Base-by-base conservation (phyloP, 1,284 basidiomycete species). In the Serendipita sp. region DNA sequence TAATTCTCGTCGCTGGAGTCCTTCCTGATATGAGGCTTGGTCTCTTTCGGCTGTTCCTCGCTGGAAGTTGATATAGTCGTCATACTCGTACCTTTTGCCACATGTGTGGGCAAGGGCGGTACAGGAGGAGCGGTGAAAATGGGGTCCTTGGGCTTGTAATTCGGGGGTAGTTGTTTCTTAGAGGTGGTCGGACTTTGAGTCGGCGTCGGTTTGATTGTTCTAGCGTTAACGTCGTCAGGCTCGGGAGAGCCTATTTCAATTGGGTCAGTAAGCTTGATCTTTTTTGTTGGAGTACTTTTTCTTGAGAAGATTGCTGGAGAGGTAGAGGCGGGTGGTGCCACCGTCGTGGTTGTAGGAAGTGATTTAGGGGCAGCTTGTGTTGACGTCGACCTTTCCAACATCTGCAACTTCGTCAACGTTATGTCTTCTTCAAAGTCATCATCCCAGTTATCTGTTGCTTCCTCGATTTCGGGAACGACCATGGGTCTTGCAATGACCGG, bases 371-470 rank as follows among this genome's bases (percentile, higher is more conserved):
- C 53, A 30, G n/a, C 5, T 49, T 49, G 45, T 22, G 45, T 49
- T 6, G 47, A 30, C n/a, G 47, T 17, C 47, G 29, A 17, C 15
- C 47, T 49, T n/a, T 49, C 47, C 47, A 49, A 30, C 29, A 49
- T 86, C 75, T 90, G 89, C 49, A 92, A 71, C 72, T 93, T 93
- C 6, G 85, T 84, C 62, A 89, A 82, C 1, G 91, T 91, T 32
- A 94, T 93, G 2, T 88, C 93, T 65, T 91, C 91, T 69, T 93
- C 93, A 70, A 98, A 99, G 71, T 99, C 95, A 68, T 93, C 90
- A 70, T 99, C 95, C 93, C 95, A 98, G 66, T 93, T 94, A 71
- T 95, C 91, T 8, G 84, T 91, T 69, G 91, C 86, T 67, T 88
- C 88, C 72, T 89, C 88, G 3, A 85, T 86, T 43, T 81, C 77